Conservation (phyloP, 1,284 basidiomycete species). For the Leccinum pachyderme region DNA sequence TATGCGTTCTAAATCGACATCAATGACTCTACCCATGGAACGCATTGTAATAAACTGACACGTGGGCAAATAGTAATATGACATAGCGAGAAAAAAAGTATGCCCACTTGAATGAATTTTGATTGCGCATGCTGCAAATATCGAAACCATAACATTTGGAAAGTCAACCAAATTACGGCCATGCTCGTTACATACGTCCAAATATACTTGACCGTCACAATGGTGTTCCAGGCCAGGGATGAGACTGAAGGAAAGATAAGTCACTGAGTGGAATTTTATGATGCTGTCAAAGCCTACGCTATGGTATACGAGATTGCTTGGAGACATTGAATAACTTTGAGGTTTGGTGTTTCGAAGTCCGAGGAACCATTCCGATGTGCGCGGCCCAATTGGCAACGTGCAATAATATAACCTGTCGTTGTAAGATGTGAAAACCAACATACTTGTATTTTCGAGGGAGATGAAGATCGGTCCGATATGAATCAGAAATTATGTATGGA, state of each 20-base stretch:
- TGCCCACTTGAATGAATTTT: slow-evolving; percentile 19
- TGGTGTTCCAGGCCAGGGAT: slow-evolving; percentile 16
- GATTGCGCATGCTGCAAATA: slow-evolving; percentile 18
- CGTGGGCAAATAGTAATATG: slow-evolving; percentile 9
- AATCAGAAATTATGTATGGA: too few relatives aligned
- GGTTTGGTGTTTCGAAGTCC: too few relatives aligned
- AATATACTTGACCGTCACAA: slow-evolving; percentile 20
- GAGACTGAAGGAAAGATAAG: slow-evolving; percentile 11
- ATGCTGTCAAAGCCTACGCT: slow-evolving; percentile 8
- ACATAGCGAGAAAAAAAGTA: slow-evolving; percentile 25
- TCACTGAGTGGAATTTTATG: background rate
- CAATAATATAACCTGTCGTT: too few relatives aligned
- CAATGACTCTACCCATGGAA: background rate
- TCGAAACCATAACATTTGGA: background rate
- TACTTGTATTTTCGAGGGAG: background rate
- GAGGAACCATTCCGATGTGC: too few relatives aligned
- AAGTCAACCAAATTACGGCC: background rate
- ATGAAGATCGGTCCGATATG: background rate
- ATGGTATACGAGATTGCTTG: slow-evolving; percentile 6
- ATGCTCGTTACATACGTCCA: slow-evolving; percentile 20
- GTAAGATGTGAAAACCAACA: background rate
- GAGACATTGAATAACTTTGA: slow-evolving; percentile 3
- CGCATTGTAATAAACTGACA: slow-evolving; percentile 11
- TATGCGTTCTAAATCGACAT: slow-evolving; percentile 16
- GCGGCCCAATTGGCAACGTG: too few relatives aligned